Base-by-base conservation (phyloP, 495 filamentous ascomycete species). In the Penicillium waksmanii region DNA sequence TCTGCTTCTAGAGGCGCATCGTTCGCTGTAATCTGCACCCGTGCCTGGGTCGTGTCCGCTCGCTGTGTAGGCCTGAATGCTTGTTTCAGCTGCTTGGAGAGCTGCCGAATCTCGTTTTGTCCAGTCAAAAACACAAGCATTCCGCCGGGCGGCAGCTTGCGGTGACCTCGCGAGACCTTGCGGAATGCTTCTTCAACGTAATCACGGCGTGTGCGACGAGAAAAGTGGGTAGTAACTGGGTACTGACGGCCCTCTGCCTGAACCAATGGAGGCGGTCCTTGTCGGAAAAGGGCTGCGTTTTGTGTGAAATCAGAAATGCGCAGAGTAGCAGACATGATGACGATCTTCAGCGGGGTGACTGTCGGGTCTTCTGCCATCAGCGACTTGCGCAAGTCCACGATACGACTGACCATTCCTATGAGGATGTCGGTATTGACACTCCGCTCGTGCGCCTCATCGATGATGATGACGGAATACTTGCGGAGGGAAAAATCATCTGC, bases 281-380 rank as follows among this genome's bases (percentile, higher is more conserved):
- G 79, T 4, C 86, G 80, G 71, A 98, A 99, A 0, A 99, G 80
- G 23, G 79, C 84, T 21, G 81, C 71, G 62, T 99, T 99, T 57
- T 92, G 82, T 3, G 89, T 90, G 64, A 99, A 94, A 66, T 98
- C 94, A 7, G 92, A 89, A 31, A 97, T 89, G 53, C 91, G 80
- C 9, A 98, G 80, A 2, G 96, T 99, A 19, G 96, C 96, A 48
- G 93, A 97, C 96, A 99, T 99, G 73, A 99, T 96, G 57, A 99
- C 85, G 6, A 99, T 81, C 74, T 97, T 99, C 64, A 99, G 64
- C 6, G 92, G 92, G 64, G 85, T 85, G 47, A 87, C 73, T n/a
- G 79, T 76, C 0, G 84, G 73, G 62, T 90, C 80, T 70, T 90
- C 84, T 56, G 75, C 72, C 18, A 78, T 80, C 81, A 93, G 84